phyloP scores from a whole-genome alignment of 805 yeast species.

The Starmerella davenportii region DNA sequence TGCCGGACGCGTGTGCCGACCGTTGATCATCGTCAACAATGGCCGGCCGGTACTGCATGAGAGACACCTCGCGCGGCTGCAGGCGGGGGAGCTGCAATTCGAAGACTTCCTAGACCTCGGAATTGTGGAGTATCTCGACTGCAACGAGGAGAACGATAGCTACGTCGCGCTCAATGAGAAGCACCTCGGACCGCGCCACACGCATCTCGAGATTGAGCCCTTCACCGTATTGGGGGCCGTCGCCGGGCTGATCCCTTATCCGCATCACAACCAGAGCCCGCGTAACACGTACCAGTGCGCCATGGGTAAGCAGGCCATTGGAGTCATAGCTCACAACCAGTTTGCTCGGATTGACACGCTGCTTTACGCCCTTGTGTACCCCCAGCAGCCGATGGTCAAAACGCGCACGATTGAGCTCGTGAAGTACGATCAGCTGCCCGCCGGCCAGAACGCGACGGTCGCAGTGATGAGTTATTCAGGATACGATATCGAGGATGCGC shows the following conservation, averaged over 20 bases:
- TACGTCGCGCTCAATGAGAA: slow-evolving; percentile 76
- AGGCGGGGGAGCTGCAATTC: slow-evolving; percentile 59
- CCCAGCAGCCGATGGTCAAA: slow-evolving; percentile 98
- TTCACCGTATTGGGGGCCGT: slow-evolving; percentile 85
- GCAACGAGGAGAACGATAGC: slow-evolving; percentile 91
- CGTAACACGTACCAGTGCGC: slow-evolving; percentile 88
- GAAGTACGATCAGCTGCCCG: slow-evolving; percentile 89
- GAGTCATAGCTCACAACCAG: slow-evolving; percentile 95
- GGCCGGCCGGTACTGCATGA: slow-evolving; percentile 55
- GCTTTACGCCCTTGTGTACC: slow-evolving; percentile 90
- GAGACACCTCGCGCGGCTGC: slow-evolving; percentile 45
- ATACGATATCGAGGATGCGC: slow-evolving; percentile 97
- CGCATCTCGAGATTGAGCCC: slow-evolving; percentile 92
- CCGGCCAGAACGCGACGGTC: slow-evolving; percentile 96
- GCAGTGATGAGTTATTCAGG: slow-evolving; percentile 99
- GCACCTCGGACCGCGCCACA: slow-evolving; percentile 36
- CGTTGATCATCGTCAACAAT: slow-evolving; percentile 68
- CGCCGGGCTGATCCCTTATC: slow-evolving; percentile 81
- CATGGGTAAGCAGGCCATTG: slow-evolving; percentile 99
- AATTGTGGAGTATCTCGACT: slow-evolving; percentile 86
- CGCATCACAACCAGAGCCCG: slow-evolving; percentile 84
- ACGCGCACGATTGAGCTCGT: slow-evolving; percentile 91
- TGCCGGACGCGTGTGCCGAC: slow-evolving; percentile 97
- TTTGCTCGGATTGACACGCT: slow-evolving; percentile 88
- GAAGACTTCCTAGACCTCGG: slow-evolving; percentile 81